Base-by-base conservation (phyloP, 2,329 filamentous ascomycete genomes). In the Botrytis deweyae region DNA sequence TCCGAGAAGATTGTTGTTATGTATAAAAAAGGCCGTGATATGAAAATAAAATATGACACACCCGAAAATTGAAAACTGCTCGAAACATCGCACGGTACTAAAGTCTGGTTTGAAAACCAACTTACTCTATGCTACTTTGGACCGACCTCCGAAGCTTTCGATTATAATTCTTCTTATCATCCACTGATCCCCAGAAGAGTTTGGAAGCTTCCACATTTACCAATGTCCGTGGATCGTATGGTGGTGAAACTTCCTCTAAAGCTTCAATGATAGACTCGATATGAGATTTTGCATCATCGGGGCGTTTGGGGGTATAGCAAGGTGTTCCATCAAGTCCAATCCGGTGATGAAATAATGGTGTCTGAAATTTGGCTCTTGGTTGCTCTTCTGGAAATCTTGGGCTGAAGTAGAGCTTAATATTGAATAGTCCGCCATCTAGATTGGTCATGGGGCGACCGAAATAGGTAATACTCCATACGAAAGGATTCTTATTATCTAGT, bases 401-500 rank as follows among this genome's bases (percentile, higher is more conserved):
- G 78, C 94, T 97, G 79, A 98, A 91, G 79, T 86, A 87, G 72
- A 98, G 86, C 78, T 87, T 91, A 81, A 98, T 91, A 75, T 89
- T 89, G 84, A 98, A 95, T 75, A 98, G 88, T 2, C 95, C 94
- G 25, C 95, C 95, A 78, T 98, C 95, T 2, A 98, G 88, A 78
- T 97, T 94, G 9, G 94, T 97, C 92, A 96, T 97, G 0, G 94
- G 93, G 72, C 91, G 89, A 40, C 96, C 96, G 81, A 98, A 97
- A 81, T 97, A 95, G 1, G 93, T 96, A 74, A 98, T 82, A 33
- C 88, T 83, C 96, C 96, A 98, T 33, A 95, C 87, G 80, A 98
- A 98, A 0, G 95, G 95, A 79, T 98, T 98, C 58, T 87, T 88
- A 76, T 96, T 87, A 44, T 92, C 90, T 10, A 98, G 85, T 73